A percentile compares a stretch with the other conserved stretches of the same genome.
phyloP scores from a whole-genome alignment of 768 basidiomycete species.

The Tremella mesenterica region DNA sequence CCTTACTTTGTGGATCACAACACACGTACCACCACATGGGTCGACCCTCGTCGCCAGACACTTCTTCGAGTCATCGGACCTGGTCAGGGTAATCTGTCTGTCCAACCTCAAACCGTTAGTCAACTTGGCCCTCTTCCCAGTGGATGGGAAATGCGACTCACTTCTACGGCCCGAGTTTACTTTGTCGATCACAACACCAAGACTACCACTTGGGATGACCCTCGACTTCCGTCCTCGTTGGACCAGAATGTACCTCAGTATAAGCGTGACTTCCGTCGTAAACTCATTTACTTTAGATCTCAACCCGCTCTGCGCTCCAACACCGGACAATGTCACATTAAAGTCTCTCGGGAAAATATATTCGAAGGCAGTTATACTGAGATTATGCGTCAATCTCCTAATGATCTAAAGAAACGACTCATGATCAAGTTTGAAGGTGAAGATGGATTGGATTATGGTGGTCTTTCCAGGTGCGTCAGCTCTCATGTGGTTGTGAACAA shows the following conservation, averaged over 20 bases:
- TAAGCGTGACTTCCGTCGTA: slow-evolving; percentile 98
- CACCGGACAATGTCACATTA: slow-evolving; percentile 98
- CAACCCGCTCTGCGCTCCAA: slow-evolving; percentile 97
- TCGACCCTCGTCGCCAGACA: slow-evolving; percentile 93
- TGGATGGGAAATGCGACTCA: slow-evolving; percentile 99
- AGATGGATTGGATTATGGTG: slow-evolving; percentile 97
- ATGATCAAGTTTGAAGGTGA: slow-evolving; percentile 99
- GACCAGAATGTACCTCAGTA: slow-evolving; percentile 98
- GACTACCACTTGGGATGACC: slow-evolving; percentile 99
- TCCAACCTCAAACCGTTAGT: slow-evolving; percentile 90
- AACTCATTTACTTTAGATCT: slow-evolving; percentile 98
- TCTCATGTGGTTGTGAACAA: neutral
- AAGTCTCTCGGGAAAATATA: slow-evolving; percentile 93
- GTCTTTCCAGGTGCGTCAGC: slow-evolving; percentile 70
- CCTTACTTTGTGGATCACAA: slow-evolving; percentile 99
- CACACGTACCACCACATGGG: slow-evolving; percentile 99
- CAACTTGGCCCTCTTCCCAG: slow-evolving; percentile 94
- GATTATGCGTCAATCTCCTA: slow-evolving; percentile 95
- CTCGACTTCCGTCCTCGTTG: slow-evolving; percentile 84
- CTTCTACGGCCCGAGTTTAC: slow-evolving; percentile 94
- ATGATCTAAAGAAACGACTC: slow-evolving; percentile 92
- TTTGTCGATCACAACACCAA: slow-evolving; percentile 99
- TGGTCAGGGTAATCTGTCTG: slow-evolving; percentile 66
- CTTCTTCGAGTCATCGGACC: slow-evolving; percentile 95
- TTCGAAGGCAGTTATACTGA: slow-evolving; percentile 99